Evolutionary conservation across 2,329 filamentous ascomycete species (phyloP).

Genomic region (Calonectria ilicicola): DNA sequence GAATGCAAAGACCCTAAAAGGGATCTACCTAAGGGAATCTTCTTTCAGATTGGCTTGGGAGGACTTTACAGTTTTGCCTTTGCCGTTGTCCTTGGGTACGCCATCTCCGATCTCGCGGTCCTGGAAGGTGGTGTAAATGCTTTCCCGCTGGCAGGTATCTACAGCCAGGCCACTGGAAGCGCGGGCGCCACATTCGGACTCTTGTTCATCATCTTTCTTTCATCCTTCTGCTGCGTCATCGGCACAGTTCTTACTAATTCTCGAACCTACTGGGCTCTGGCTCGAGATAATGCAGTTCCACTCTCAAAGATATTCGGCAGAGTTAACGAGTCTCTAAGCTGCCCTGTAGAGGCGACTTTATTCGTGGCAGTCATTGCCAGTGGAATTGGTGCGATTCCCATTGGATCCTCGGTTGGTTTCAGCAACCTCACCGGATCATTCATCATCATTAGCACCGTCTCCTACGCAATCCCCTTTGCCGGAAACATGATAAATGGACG

Average conservation of each 20-base stretch:
- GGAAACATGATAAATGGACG: constrained; percentile 34
- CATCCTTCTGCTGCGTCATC: constrained; percentile 36
- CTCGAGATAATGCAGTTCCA: constrained; percentile 40
- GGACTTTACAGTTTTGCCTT: constrained; percentile 38
- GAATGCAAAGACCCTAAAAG: constrained; percentile 34
- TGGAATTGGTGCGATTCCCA: constrained; percentile 39
- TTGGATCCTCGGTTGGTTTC: constrained; percentile 40
- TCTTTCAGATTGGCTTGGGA: constrained; percentile 39
- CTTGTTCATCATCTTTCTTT: constrained; percentile 41
- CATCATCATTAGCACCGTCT: constrained; percentile 43
- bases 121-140: constrained; percentile 38
- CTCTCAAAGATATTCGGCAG: constrained; percentile 32
- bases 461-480: constrained; percentile 38
- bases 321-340: constrained; percentile 33
- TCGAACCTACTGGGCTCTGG: constrained; percentile 38
- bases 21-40: constrained; percentile 34
- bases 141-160: constrained; percentile 38
- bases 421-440: constrained; percentile 42
- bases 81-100: constrained; percentile 37
- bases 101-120: constrained; percentile 38
- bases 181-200: constrained; percentile 33
- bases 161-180: constrained; percentile 38
- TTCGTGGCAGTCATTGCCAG: constrained; percentile 40
- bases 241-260: constrained; percentile 42
- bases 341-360: constrained; percentile 36